Percentiles rank a stretch among this genome's conserved stretches.
These are phyloP conservation scores for Aquilaria malaccensis DNA, from an alignment of 345 rosid genomes.

Conservation along the genomic window DNA sequence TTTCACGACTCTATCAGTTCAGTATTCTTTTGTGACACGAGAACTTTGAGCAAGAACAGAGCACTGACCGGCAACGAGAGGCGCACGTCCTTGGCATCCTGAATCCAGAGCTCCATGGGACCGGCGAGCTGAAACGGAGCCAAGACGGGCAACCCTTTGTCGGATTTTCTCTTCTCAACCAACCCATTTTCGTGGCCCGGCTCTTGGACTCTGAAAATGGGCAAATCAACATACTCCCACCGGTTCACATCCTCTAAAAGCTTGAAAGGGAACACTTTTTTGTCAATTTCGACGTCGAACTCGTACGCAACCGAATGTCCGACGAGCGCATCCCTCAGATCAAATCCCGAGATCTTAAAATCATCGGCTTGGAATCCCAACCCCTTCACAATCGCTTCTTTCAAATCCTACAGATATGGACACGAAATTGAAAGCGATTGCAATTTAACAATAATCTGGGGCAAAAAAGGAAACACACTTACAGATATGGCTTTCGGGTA, in stretches of 20 bases:
- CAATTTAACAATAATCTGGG: not conserved
- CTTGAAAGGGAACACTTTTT: constrained; percentile 66
- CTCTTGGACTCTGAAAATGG: constrained; percentile 54
- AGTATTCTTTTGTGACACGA: not conserved
- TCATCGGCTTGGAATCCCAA: constrained; percentile 75
- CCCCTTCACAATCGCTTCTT: constrained; percentile 77
- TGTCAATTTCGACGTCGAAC: constrained; percentile 64
- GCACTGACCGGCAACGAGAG: constrained; percentile 61
- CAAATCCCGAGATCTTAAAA: constrained; percentile 71
- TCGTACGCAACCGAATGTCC: constrained; percentile 86
- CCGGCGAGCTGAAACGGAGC: constrained; percentile 96
- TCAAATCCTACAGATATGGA: constrained; percentile 58
- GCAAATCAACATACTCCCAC: constrained; percentile 89
- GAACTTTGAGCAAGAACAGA: no score
- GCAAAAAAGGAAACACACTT: constrained; percentile 6
- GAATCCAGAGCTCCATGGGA: constrained; percentile 96
- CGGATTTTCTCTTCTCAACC: constrained; percentile 31
- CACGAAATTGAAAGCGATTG: not conserved
- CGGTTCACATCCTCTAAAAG: constrained; percentile 84
- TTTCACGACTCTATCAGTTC: not conserved
- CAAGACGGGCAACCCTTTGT: constrained; percentile 48
- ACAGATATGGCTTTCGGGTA: constrained; percentile 80
- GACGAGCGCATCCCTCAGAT: constrained; percentile 69
- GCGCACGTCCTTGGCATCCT: constrained; percentile 84
- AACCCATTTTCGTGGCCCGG: constrained; percentile 35